Evolutionary conservation across 2,329 filamentous ascomycete species (phyloP).

Genomic region (Aspergillus fructus): DNA sequence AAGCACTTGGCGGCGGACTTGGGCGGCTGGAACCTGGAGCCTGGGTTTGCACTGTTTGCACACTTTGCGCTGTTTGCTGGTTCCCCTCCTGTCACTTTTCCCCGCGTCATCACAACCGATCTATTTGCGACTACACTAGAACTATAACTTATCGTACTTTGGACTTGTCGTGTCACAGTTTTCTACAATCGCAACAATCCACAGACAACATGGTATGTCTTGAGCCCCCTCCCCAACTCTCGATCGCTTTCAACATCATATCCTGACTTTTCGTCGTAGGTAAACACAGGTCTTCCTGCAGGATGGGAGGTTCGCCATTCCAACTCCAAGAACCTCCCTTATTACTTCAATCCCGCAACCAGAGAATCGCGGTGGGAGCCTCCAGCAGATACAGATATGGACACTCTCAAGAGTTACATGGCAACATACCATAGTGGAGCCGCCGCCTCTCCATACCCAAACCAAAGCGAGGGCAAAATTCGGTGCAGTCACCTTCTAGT

Average conservation of each 20-base stretch:
- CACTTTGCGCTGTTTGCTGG: conserved; percentile 24
- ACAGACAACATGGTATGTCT: conserved; percentile 13
- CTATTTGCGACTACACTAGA: background rate
- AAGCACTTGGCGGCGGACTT: conserved; percentile 8
- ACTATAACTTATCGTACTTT: background rate
- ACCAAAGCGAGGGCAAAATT: conserved; percentile 74
- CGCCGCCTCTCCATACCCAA: conserved; percentile 30
- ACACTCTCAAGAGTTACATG: conserved; percentile 94
- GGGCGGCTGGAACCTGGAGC: conserved; percentile 9
- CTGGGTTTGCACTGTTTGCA: conserved; percentile 16
- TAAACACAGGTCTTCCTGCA: conserved; percentile 76
- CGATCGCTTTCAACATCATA: background rate
- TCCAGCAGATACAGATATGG: conserved; percentile 80
- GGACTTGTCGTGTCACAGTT: background rate
- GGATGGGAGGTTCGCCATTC: conserved; percentile 97
- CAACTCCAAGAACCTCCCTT: conserved; percentile 97
- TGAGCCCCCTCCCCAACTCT: background rate
- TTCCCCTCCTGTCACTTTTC: conserved; percentile 17
- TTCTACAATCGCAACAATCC: background rate
- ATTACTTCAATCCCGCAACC: conserved; percentile 90
- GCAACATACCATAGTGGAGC: conserved; percentile 72
- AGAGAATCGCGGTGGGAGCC: conserved; percentile 96
- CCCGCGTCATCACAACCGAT: conserved; percentile 29
- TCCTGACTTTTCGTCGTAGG: conserved; percentile 40
- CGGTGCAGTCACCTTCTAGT: conserved; percentile 88